phyloP scores from a whole-genome alignment of 148 eudicot genomes.

The Amaranthus hypochondriacus region DNA sequence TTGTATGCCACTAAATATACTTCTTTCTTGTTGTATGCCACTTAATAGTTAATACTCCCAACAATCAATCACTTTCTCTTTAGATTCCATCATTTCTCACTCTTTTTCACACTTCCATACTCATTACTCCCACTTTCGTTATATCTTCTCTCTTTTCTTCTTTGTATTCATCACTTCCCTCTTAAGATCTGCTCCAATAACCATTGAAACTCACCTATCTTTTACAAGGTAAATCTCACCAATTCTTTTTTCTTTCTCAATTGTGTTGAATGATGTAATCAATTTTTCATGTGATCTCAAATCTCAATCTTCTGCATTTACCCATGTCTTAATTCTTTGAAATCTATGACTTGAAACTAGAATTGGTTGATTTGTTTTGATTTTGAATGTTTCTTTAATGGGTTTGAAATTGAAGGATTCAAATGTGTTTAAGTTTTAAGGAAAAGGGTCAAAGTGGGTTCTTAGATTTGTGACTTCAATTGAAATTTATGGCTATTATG shows the following conservation, averaged over 20 bases:
- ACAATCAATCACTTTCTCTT: too few species aligned
- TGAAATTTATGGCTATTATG: constrained; percentile 3
- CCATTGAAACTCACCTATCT: constrained; percentile 1
- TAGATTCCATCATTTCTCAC: neutral
- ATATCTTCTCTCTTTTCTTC: neutral
- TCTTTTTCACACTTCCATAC: neutral
- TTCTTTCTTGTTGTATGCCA: too few species aligned
- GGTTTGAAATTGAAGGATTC: neutral
- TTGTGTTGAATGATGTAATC: neutral
- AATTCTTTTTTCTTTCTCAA: constrained; percentile 1
- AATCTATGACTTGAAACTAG: neutral
- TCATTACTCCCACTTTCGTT: constrained; percentile 27
- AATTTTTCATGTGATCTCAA: neutral
- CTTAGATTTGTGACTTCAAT: constrained; percentile 1
- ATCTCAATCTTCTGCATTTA: constrained; percentile 3
- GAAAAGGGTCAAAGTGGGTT: neutral
- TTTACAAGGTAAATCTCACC: constrained; percentile 14
- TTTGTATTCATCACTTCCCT: neutral
- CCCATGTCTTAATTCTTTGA: neutral
- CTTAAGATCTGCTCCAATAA: constrained; percentile 22
- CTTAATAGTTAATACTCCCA: too few species aligned
- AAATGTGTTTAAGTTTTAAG: constrained; percentile 4
- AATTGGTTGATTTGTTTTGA: neutral
- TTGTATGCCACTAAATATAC: too few species aligned
- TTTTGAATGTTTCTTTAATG: neutral